Evolutionary conservation across 2,329 filamentous ascomycete genomes (phyloP).

Genomic region (Aspergillus sp.): DNA sequence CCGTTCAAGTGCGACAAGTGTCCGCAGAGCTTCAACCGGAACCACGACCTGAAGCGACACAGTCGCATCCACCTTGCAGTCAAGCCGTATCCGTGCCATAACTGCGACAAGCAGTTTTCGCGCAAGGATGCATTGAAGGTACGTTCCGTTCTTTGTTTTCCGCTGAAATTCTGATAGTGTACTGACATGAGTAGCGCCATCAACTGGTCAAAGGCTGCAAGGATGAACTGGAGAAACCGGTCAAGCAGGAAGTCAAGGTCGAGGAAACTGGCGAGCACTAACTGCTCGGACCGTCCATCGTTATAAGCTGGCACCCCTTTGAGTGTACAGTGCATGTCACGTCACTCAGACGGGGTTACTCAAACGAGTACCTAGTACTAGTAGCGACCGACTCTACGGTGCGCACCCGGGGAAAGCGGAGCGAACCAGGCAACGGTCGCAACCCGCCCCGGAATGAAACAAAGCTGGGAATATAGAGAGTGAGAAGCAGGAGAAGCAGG

Average conservation of each 20-base stretch:
- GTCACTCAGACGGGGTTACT: not conserved
- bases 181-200: constrained; percentile 52
- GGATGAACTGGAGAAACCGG: constrained; percentile 3
- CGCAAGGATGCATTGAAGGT: constrained; percentile 97
- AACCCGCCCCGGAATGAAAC: no score
- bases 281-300: not conserved
- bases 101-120: constrained; percentile 95
- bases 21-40: constrained; percentile 89
- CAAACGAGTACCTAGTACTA: not conserved
- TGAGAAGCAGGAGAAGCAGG: no score
- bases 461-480: no score
- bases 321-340: no score
- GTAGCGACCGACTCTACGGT: no score
- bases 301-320: not conserved
- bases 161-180: not conserved
- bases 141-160: constrained; percentile 13
- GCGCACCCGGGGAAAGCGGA: not conserved
- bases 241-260: constrained; percentile 22
- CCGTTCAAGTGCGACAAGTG: constrained; percentile 95
- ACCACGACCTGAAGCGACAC: constrained; percentile 94
- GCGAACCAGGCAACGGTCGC: no score
- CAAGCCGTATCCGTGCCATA: constrained; percentile 89
- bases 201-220: constrained; percentile 65
- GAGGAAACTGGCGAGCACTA: constrained; percentile 12
- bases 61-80: constrained; percentile 93